phyloP scores from a whole-genome alignment of 768 basidiomycete genomes.

The Trametopsis cervina region DNA sequence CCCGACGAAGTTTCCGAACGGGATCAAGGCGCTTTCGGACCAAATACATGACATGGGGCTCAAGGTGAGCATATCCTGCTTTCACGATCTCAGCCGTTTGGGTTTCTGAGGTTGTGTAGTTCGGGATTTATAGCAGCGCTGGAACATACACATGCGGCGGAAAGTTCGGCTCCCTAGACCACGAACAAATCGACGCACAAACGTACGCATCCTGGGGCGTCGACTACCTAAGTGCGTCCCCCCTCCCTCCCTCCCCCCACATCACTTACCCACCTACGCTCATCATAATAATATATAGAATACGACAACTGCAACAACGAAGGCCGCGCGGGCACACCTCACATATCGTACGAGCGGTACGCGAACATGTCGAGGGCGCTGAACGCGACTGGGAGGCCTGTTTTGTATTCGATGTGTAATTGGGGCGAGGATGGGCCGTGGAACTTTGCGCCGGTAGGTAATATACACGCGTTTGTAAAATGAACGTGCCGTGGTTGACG shows the following conservation, averaged over 20 bases:
- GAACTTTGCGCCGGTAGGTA: constrained; percentile 31
- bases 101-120: constrained; percentile 12
- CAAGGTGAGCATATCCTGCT: constrained; percentile 17
- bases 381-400: constrained; percentile 32
- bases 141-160: constrained; percentile 31
- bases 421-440: constrained; percentile 35
- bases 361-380: constrained; percentile 32
- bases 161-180: constrained; percentile 32
- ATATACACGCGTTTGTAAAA: background rate
- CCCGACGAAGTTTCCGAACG: constrained; percentile 25
- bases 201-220: constrained; percentile 33
- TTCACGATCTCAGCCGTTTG: background rate
- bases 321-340: constrained; percentile 28
- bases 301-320: constrained; percentile 37
- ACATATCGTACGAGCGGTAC: constrained; percentile 30
- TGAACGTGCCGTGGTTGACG: too few species aligned
- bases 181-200: constrained; percentile 34
- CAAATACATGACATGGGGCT: constrained; percentile 28
- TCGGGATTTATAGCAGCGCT: constrained; percentile 31
- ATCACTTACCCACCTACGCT: background rate
- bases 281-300: constrained; percentile 19
- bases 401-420: constrained; percentile 33
- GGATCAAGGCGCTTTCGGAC: constrained; percentile 25
- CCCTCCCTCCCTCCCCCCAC: background rate
- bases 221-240: constrained; percentile 31